Conservation (phyloP, 352 stramenopile species). For the Nothophytophthora sp. region DNA sequence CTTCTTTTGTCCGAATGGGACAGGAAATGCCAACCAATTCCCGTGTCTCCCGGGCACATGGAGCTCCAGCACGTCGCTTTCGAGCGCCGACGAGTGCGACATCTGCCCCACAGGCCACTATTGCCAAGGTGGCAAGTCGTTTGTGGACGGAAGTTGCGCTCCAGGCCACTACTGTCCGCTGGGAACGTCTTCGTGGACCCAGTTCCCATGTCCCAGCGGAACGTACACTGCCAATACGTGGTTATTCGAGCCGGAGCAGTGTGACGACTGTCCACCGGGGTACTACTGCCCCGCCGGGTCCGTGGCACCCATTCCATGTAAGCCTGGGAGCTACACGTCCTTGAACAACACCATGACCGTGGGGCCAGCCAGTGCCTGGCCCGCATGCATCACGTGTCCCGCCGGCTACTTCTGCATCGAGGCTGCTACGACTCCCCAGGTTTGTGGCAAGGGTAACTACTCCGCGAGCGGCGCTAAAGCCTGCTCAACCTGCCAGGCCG, state of each 20-base stretch:
- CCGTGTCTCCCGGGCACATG: slow-evolving; percentile 88
- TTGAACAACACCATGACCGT: slow-evolving; percentile 73
- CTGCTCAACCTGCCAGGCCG: slow-evolving; percentile 63
- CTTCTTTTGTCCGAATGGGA: slow-evolving; percentile 86
- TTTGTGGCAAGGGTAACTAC: slow-evolving; percentile 75
- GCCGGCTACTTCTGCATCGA: slow-evolving; percentile 84
- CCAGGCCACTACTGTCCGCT: slow-evolving; percentile 91
- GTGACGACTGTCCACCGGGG: slow-evolving; percentile 75
- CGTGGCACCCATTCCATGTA: slow-evolving; percentile 60
- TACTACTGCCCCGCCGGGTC: slow-evolving; percentile 77
- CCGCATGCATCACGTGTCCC: slow-evolving; percentile 72
- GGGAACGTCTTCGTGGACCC: slow-evolving; percentile 56
- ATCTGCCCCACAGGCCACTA: slow-evolving; percentile 86
- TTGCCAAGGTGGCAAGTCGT: slow-evolving; percentile 80
- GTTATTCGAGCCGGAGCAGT: slow-evolving; percentile 76
- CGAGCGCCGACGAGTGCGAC: slow-evolving; percentile 66
- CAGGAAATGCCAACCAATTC: slow-evolving; percentile 63
- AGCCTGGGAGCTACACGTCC: slow-evolving; percentile 72
- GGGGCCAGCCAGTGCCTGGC: slow-evolving; percentile 55
- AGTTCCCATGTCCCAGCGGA: slow-evolving; percentile 84
- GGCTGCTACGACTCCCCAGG: slow-evolving; percentile 48
- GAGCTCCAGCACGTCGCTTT: slow-evolving; percentile 73
- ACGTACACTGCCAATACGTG: slow-evolving; percentile 79
- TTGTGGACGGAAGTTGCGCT: slow-evolving; percentile 70
- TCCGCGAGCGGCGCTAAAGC: slow-evolving; percentile 53